A percentile compares a stretch with the other conserved stretches of the same genome.
Evolutionary conservation across 192 early-diverging fungal species (phyloP).

Genomic region (Coemansia sp.): DNA sequence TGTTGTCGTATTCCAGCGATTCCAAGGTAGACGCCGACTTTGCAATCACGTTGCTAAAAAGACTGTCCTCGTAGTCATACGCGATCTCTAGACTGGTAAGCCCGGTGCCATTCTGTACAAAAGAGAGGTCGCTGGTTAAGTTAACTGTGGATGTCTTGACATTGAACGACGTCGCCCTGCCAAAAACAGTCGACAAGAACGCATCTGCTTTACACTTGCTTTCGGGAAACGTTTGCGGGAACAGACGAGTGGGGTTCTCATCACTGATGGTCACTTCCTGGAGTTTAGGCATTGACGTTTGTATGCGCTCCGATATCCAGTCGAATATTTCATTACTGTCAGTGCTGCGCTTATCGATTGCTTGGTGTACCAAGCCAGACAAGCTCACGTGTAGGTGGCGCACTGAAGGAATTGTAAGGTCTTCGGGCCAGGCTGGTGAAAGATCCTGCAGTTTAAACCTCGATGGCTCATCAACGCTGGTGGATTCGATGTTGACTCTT

Average conservation of each 20-base stretch:
- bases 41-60: background rate
- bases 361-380: background rate
- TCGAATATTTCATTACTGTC: background rate
- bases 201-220: background rate
- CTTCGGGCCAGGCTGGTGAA: background rate
- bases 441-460: background rate
- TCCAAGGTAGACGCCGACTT: background rate
- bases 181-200: background rate
- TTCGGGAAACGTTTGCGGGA: background rate
- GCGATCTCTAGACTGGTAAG: background rate
- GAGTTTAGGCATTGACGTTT: background rate
- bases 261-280: background rate
- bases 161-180: background rate
- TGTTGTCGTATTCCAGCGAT: background rate
- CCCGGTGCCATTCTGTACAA: background rate
- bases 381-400: background rate
- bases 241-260: too few species aligned
- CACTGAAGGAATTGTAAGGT: background rate
- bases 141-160: background rate
- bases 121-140: background rate
- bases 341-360: background rate
- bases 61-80: background rate
- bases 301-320: background rate
- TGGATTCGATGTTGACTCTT: background rate
- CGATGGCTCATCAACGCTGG: background rate